Conservation (phyloP, 169 alveolate genomes). For the Plasmodium adleri region DNA sequence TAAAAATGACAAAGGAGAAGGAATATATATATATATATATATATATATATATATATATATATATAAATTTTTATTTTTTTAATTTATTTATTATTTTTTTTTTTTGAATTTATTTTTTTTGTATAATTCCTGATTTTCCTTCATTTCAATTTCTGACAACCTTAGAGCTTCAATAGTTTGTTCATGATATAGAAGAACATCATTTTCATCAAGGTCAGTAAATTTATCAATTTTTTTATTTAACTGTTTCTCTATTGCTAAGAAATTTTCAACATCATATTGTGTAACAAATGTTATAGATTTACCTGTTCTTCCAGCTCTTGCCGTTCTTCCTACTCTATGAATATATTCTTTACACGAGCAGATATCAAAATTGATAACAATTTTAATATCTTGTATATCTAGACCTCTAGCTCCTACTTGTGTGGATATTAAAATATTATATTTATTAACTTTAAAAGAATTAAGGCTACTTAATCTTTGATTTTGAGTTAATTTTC, state of each 20-base stretch:
- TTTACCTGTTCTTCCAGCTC: slow-evolving; percentile 98
- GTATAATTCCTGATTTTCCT: slow-evolving; percentile 60
- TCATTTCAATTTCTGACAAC: slow-evolving; percentile 56
- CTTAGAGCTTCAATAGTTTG: slow-evolving; percentile 90
- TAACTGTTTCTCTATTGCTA: slow-evolving; percentile 61
- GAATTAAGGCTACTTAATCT: slow-evolving; percentile 94
- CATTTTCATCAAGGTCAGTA: slow-evolving; percentile 82
- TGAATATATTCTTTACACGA: slow-evolving; percentile 97
- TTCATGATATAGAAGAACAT: slow-evolving; percentile 87
- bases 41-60: neutral
- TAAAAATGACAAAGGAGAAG: neutral
- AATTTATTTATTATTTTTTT: neutral
- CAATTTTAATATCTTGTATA: slow-evolving; percentile 97
- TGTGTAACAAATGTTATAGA: slow-evolving; percentile 97
- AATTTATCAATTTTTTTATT: slow-evolving; percentile 81
- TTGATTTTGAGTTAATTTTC: slow-evolving; percentile 95
- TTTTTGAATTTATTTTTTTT: slow-evolving; percentile 37
- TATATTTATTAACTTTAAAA: slow-evolving; percentile 91
- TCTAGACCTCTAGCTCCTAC: slow-evolving; percentile 99
- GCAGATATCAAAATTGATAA: slow-evolving; percentile 98
- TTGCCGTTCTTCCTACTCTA: slow-evolving; percentile 99
- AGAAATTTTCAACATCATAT: slow-evolving; percentile 84
- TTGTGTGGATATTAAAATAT: slow-evolving; percentile 97
- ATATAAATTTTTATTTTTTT: neutral
- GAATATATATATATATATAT: neutral